Evolutionary conservation across 768 basidiomycete species (phyloP).

Genomic region (Cubamyces lactineus): DNA sequence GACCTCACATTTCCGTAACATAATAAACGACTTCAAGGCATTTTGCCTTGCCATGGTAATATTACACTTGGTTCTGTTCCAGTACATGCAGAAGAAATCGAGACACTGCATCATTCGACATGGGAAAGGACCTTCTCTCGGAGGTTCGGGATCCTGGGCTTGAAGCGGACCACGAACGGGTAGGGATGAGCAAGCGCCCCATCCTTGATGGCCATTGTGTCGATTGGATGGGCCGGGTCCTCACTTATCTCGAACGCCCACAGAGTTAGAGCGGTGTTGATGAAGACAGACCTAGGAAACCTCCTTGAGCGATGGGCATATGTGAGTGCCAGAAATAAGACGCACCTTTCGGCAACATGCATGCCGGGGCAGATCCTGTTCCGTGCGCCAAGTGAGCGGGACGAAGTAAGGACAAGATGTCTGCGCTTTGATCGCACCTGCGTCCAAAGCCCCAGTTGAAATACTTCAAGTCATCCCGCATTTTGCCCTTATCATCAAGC

Average conservation of each 20-base stretch:
- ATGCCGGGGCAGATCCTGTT: slow-evolving; percentile 66
- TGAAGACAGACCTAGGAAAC: slow-evolving; percentile 53
- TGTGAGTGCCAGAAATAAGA: not conserved
- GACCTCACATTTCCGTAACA: no score
- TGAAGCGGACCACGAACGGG: slow-evolving; percentile 62
- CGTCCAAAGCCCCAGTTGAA: slow-evolving; percentile 43
- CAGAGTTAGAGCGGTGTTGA: slow-evolving; percentile 63
- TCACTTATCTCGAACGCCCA: slow-evolving; percentile 66
- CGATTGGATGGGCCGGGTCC: slow-evolving; percentile 58
- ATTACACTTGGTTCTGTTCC: not conserved
- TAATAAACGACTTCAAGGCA: no score
- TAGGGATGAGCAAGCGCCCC: slow-evolving; percentile 65
- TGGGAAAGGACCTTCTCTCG: slow-evolving; percentile 14
- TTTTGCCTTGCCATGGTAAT: no score
- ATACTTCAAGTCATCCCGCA: slow-evolving; percentile 35
- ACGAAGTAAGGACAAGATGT: not conserved
- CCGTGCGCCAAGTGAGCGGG: not conserved
- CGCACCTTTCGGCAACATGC: slow-evolving; percentile 49
- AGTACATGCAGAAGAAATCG: not conserved
- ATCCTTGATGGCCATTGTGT: slow-evolving; percentile 63
- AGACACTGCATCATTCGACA: not conserved
- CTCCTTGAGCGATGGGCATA: not conserved
- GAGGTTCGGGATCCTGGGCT: slow-evolving; percentile 44
- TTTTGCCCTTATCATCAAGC: slow-evolving; percentile 34
- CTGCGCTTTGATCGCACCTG: slow-evolving; percentile 26